Evolutionary conservation across 164 flowering plant genomes (phyloP).

Genomic region (Platanus orientalis): DNA sequence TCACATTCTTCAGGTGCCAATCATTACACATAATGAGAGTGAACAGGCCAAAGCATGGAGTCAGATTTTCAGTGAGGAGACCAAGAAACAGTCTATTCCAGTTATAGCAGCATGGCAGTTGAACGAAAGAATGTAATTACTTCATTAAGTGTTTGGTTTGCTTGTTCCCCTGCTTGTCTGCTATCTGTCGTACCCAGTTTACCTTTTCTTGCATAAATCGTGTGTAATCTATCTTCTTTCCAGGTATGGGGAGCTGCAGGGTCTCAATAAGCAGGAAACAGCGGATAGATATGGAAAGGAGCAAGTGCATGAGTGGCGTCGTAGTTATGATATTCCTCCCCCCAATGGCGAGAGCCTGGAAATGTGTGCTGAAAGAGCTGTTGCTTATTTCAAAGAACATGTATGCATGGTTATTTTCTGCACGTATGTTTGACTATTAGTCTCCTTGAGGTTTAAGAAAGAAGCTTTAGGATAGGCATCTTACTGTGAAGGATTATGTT

Average conservation of each 20-base stretch:
- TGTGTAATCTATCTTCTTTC: conserved; percentile 3
- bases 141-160: not conserved
- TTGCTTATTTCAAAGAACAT: conserved; percentile 84
- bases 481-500: conserved; percentile 17
- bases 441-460: not conserved
- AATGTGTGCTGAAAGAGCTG: conserved; percentile 99
- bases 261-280: conserved; percentile 97
- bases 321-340: conserved; percentile 95
- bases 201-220: not conserved
- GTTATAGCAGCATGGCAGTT: conserved; percentile 90
- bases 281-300: conserved; percentile 92
- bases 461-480: conserved; percentile 6
- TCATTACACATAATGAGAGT: conserved; percentile 72
- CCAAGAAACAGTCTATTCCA: conserved; percentile 87
- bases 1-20: conserved; percentile 65
- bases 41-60: conserved; percentile 89
- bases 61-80: conserved; percentile 84
- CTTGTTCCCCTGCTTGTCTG: not conserved
- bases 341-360: conserved; percentile 99
- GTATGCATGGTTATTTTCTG: conserved; percentile 28
- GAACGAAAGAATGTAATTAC: conserved; percentile 89
- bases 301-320: conserved; percentile 94
- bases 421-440: not conserved
- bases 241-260: conserved; percentile 98
- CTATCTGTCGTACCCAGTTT: not conserved